Evolutionary conservation across 2,329 filamentous ascomycete genomes (phyloP).

Genomic region (Plectosphaerella cucumerina): DNA sequence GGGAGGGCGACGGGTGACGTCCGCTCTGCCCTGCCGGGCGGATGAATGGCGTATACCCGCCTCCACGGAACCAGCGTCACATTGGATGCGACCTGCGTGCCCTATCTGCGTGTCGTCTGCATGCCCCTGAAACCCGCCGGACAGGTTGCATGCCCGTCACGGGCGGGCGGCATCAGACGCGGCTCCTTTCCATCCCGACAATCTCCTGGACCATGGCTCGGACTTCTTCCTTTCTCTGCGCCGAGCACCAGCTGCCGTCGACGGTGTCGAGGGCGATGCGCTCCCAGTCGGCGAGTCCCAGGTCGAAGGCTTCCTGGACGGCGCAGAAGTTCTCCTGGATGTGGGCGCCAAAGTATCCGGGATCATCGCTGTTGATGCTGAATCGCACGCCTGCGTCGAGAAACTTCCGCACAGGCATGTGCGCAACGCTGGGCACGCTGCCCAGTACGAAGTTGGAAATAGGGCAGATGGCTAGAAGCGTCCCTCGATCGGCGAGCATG

Average conservation of each 20-base stretch:
- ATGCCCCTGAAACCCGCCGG: background rate
- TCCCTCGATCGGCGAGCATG: conserved; percentile 51
- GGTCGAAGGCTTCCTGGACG: conserved; percentile 65
- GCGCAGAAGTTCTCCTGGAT: conserved; percentile 72
- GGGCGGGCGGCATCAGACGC: background rate
- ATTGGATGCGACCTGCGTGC: background rate
- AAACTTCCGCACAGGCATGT: conserved; percentile 56
- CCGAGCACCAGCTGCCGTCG: conserved; percentile 59
- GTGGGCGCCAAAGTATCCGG: conserved; percentile 72
- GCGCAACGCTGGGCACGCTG: conserved; percentile 11
- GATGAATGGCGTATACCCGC: background rate
- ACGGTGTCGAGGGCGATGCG: conserved; percentile 58
- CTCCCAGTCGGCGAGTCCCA: conserved; percentile 62
- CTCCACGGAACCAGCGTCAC: background rate
- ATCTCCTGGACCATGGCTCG: conserved; percentile 34
- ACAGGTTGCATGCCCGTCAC: background rate
- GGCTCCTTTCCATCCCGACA: background rate
- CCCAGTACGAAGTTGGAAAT: conserved; percentile 26
- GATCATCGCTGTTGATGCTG: conserved; percentile 70
- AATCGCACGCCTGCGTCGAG: conserved; percentile 61
- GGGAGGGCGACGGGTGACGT: no score
- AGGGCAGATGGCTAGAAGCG: conserved; percentile 32
- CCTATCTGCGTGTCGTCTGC: background rate
- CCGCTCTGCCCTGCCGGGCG: background rate
- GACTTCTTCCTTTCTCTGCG: conserved; percentile 58